Percentiles rank a stretch among this genome's conserved stretches.
phyloP scores from a whole-genome alignment of 768 basidiomycete species.

The Termitomyces sp. region DNA sequence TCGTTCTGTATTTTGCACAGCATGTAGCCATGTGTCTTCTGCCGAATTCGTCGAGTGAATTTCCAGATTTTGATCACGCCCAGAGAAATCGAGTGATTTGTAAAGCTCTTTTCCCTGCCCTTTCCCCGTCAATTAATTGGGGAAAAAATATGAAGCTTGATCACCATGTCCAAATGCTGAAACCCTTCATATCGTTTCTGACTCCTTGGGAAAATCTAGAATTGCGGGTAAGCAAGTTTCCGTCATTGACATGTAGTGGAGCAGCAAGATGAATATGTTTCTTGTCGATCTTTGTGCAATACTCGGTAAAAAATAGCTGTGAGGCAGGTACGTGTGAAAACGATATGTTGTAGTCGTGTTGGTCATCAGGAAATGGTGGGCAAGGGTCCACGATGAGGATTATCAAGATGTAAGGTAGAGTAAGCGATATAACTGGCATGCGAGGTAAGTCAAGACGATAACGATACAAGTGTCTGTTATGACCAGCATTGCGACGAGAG shows the following conservation, averaged over 20 bases:
- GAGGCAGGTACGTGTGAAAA: too few species aligned
- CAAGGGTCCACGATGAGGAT: conserved; percentile 6
- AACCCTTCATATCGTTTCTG: conserved; percentile 40
- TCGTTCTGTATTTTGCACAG: conserved; percentile 32
- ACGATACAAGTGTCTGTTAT: conserved; percentile 14
- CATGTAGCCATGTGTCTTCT: conserved; percentile 40
- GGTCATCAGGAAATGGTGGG: not conserved
- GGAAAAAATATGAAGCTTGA: too few species aligned
- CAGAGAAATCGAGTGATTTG: conserved; percentile 35
- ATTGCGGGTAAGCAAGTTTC: not conserved
- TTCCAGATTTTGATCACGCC: conserved; percentile 27
- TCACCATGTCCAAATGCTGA: conserved; percentile 25
- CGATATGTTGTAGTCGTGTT: too few species aligned
- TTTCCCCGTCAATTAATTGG: too few species aligned
- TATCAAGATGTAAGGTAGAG: conserved; percentile 6
- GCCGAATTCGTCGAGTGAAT: conserved; percentile 35
- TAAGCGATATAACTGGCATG: conserved; percentile 3
- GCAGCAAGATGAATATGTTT: not conserved
- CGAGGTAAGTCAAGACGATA: conserved; percentile 6
- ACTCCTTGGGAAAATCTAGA: conserved; percentile 46
- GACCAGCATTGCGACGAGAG: conserved; percentile 16
- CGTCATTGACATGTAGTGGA: not conserved
- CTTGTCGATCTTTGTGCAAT: not conserved
- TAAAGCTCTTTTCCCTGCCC: conserved; percentile 44
- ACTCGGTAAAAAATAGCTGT: not conserved